A percentile compares a stretch with the other conserved stretches of the same genome.
Evolutionary conservation across 768 basidiomycete genomes (phyloP).

Genomic region (Hericium erinaceus): DNA sequence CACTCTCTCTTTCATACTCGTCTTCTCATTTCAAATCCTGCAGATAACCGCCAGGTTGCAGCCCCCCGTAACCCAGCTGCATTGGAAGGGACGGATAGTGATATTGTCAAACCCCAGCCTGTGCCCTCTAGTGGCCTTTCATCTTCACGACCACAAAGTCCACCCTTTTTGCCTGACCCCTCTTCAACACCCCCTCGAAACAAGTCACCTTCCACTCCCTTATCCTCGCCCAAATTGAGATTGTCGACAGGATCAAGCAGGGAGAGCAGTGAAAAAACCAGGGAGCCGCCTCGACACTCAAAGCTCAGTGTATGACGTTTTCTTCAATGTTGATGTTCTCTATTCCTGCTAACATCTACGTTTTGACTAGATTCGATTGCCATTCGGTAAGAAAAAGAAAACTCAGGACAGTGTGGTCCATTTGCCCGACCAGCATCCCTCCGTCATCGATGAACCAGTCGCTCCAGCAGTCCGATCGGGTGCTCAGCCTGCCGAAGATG

Average conservation of each 20-base stretch:
- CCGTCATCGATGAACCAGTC: conserved; percentile 35
- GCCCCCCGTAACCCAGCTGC: too few relatives aligned
- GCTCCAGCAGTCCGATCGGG: conserved; percentile 15
- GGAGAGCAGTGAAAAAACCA: conserved; percentile 38
- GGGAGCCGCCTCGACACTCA: conserved; percentile 50
- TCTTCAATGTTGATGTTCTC: not conserved
- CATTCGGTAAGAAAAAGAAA: conserved; percentile 72
- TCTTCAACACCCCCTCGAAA: conserved; percentile 23
- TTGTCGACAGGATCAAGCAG: conserved; percentile 48
- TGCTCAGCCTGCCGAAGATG: conserved; percentile 57
- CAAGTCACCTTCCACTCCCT: conserved; percentile 38
- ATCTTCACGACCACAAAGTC: conserved; percentile 28
- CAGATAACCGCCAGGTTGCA: too few relatives aligned
- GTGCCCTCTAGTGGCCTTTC: conserved; percentile 22
- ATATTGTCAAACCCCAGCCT: too few relatives aligned
- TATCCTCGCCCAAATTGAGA: conserved; percentile 47
- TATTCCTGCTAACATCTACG: conserved; percentile 1
- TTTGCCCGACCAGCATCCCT: conserved; percentile 22
- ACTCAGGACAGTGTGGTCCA: conserved; percentile 39
- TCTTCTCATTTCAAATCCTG: too few relatives aligned
- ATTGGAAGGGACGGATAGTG: too few relatives aligned
- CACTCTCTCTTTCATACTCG: too few relatives aligned
- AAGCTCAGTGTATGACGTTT: conserved; percentile 59
- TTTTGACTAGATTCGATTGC: conserved; percentile 55
- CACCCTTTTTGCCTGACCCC: conserved; percentile 24